Base-by-base conservation (phyloP, 805 yeast species). In the Starmerella vaccinii region DNA sequence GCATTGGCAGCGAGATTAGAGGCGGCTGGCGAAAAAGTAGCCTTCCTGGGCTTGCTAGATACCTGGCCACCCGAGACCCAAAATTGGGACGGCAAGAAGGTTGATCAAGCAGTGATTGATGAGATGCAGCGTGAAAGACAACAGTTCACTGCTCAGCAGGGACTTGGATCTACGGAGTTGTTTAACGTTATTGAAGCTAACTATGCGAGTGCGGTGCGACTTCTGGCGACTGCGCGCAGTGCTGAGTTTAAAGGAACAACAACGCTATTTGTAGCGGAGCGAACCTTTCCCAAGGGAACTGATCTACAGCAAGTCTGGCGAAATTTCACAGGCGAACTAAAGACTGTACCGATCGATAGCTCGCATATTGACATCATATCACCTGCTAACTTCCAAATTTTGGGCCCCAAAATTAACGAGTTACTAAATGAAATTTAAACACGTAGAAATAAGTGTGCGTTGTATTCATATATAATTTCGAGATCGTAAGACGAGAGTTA, bases 21-120 rank as follows among this genome's bases (percentile, higher is more conserved):
- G 18, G 26, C 37, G 1, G 38, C 37, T 9, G 56, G 56, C 3
- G 24, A 45, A 15, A 22, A 30, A 2, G 56, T 53, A 2, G 41
- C 37, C 3, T 53, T 53, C 30, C 39, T 53, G 16, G 56, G 56
- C 1, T 19, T 53, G 13, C 40, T 53, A 4, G 56, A 53, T 32
- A 53, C 56, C n/a, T 53, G 56, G 56, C 56, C 56, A 6, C 56
- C 56, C 4, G 56, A 53, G 30, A 53, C 56, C 1, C 56, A 53
- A 39, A 53, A 50, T 43, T 53, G 56, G 56, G 50, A 53, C 26
- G 54, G 42, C 10, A 50, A 48, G 23, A 41, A 34, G 16, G 49
- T 53, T 3, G 52, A 50, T 34, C 46, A 53, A 30, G 54, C 50
- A 15, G 56, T 53, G 7, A 13, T 53, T n/a, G 54, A 50, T 6